Conservation (phyloP, 257 asterid species). For the Salvia miltiorrhiza region DNA sequence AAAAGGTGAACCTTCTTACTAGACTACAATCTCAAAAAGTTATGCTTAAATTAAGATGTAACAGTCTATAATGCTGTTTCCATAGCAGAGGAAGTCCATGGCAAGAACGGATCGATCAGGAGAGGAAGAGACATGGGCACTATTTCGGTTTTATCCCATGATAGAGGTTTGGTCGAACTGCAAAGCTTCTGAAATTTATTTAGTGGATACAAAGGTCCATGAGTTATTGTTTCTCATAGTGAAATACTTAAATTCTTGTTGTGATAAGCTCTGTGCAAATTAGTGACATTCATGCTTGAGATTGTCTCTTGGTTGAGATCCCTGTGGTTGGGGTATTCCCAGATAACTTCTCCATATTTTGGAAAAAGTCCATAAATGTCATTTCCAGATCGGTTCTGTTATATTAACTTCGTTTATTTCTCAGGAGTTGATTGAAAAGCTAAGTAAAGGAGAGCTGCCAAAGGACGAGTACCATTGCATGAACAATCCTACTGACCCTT, state of each 20-base stretch:
- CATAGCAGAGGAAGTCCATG: constrained; percentile 54
- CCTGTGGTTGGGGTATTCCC: no score
- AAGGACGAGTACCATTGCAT: constrained; percentile 68
- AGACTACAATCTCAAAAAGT: background rate
- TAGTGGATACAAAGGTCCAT: background rate
- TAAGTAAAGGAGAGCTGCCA: constrained; percentile 65
- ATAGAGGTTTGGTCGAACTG: constrained; percentile 54
- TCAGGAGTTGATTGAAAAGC: constrained; percentile 70
- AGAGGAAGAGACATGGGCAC: constrained; percentile 77
- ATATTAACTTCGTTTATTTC: constrained; percentile 11
- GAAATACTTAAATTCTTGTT: no score
- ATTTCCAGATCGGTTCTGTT: background rate
- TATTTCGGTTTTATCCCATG: constrained; percentile 76
- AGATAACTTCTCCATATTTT: no score
- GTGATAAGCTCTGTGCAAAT: no score
- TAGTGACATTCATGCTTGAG: no score
- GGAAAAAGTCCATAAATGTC: background rate
- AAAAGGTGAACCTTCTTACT: constrained; percentile 47
- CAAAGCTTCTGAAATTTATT: background rate
- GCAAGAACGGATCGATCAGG: constrained; percentile 74
- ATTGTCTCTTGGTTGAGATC: no score
- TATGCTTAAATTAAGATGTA: constrained; percentile 23
- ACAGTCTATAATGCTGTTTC: constrained; percentile 33
- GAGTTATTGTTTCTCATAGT: no score
- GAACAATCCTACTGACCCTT: constrained; percentile 46